These are phyloP conservation scores for Geotrichum siamense DNA, from an alignment of 1,139 yeast species.

Conservation along the genomic window DNA sequence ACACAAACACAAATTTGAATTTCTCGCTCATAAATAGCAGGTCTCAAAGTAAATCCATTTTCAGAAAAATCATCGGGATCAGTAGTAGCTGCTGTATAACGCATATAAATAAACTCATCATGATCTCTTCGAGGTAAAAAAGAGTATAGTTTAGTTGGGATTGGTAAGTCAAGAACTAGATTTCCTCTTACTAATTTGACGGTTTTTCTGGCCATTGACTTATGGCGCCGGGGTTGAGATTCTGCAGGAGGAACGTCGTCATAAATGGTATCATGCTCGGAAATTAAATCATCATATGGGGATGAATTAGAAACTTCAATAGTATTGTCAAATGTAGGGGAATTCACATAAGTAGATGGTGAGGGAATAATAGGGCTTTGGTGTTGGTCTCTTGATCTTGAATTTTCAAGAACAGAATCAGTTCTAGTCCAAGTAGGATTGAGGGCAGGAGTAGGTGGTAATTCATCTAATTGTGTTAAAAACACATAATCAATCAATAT, in stretches of 20 bases:
- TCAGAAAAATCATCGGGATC: constrained; percentile 77
- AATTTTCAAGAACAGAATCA: constrained; percentile 26
- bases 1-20: constrained; percentile 85
- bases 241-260: constrained; percentile 22
- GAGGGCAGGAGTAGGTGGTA: constrained; percentile 1
- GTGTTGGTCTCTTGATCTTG: background rate
- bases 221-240: constrained; percentile 55
- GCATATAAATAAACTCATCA: constrained; percentile 90
- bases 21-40: constrained; percentile 76
- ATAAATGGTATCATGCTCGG: constrained; percentile 6
- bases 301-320: background rate
- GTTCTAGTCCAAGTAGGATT: constrained; percentile 25
- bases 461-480: background rate
- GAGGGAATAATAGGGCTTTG: background rate
- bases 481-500: background rate
- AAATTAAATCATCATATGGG: background rate
- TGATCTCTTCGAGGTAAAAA: constrained; percentile 76
- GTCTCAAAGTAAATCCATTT: constrained; percentile 77
- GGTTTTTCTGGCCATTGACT: constrained; percentile 50
- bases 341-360: background rate
- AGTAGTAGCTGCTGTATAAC: constrained; percentile 88
- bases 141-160: constrained; percentile 76
- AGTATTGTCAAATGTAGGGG: constrained; percentile 1
- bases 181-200: constrained; percentile 69
- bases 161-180: constrained; percentile 83